Conservation (phyloP, 768 basidiomycete genomes). For the Podaxis mareebaensis region DNA sequence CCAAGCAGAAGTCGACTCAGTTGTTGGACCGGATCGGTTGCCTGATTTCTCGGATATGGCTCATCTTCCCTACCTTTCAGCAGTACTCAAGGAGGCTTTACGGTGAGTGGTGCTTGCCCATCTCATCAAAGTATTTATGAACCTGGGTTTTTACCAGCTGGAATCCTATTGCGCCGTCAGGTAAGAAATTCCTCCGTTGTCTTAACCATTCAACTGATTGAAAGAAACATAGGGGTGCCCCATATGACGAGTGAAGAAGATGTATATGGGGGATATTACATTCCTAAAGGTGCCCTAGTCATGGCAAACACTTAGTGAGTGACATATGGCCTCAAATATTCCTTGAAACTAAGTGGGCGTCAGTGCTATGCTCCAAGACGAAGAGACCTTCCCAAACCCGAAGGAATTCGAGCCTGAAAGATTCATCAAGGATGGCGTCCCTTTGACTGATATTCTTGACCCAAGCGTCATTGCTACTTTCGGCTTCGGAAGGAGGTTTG, state of each 20-base stretch:
- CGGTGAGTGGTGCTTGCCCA: slow-evolving; percentile 22
- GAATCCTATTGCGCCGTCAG: slow-evolving; percentile 23
- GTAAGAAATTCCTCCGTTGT: slow-evolving; percentile 16
- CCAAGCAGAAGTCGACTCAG: slow-evolving; percentile 29
- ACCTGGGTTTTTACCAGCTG: neutral
- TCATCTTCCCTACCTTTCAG: slow-evolving; percentile 23
- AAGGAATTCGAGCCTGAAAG: slow-evolving; percentile 32
- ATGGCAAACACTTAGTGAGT: slow-evolving; percentile 17
- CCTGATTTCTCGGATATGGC: slow-evolving; percentile 25
- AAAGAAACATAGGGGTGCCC: slow-evolving; percentile 5
- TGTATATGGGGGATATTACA: slow-evolving; percentile 11
- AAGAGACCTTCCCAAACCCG: slow-evolving; percentile 31
- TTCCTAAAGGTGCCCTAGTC: slow-evolving; percentile 15
- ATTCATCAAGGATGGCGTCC: slow-evolving; percentile 23
- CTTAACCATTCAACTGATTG: neutral
- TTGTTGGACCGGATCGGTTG: slow-evolving; percentile 20
- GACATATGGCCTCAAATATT: neutral
- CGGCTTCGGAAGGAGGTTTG: slow-evolving; percentile 23
- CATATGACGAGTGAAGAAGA: slow-evolving; percentile 16
- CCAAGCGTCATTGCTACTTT: slow-evolving; percentile 17
- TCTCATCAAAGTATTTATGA: neutral
- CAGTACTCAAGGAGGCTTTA: slow-evolving; percentile 24
- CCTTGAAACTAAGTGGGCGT: neutral
- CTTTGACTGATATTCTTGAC: slow-evolving; percentile 6
- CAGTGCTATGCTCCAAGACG: slow-evolving; percentile 36